Percentiles rank a stretch among this genome's conserved stretches.
Conservation (phyloP, 371 early-diverging fungal genomes). For the Syncephalastrum monosporum region DNA sequence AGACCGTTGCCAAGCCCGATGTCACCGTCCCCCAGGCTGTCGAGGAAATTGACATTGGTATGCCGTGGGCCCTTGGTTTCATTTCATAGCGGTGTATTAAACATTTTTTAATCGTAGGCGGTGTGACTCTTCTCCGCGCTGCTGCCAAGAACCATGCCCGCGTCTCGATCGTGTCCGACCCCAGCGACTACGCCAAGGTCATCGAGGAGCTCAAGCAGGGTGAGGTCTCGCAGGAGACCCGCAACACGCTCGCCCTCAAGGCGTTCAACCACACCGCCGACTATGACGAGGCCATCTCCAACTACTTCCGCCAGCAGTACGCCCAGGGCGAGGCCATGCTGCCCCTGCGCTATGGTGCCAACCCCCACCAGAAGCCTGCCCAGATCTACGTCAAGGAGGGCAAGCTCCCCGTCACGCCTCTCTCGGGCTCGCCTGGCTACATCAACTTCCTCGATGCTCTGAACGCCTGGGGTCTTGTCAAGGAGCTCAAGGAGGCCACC, state of each 20-base stretch:
- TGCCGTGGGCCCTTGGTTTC: neutral
- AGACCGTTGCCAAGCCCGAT: conserved; percentile 84
- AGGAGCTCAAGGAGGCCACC: conserved; percentile 71
- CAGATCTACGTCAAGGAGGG: conserved; percentile 84
- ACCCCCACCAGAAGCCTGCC: conserved; percentile 98
- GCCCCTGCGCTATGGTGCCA: conserved; percentile 94
- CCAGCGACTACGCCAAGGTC: conserved; percentile 82
- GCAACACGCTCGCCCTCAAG: conserved; percentile 71
- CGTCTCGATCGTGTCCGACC: conserved; percentile 91
- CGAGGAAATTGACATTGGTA: conserved; percentile 97
- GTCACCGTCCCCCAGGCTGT: conserved; percentile 94
- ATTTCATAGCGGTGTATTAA: no score
- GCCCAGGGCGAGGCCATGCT: conserved; percentile 69
- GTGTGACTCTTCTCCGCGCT: conserved; percentile 95
- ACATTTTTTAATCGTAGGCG: conserved; percentile 52
- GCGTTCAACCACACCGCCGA: conserved; percentile 95
- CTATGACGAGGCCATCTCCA: conserved; percentile 93
- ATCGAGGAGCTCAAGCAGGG: conserved; percentile 68
- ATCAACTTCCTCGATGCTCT: conserved; percentile 96
- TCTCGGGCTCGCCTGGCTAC: conserved; percentile 95
- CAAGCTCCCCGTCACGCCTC: conserved; percentile 87
- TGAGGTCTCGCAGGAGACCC: conserved; percentile 50
- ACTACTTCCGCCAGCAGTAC: conserved; percentile 93
- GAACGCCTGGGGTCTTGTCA: conserved; percentile 96
- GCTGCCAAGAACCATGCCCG: conserved; percentile 98